phyloP scores from a whole-genome alignment of 352 stramenopile genomes.

The Phytopythium boreale region DNA sequence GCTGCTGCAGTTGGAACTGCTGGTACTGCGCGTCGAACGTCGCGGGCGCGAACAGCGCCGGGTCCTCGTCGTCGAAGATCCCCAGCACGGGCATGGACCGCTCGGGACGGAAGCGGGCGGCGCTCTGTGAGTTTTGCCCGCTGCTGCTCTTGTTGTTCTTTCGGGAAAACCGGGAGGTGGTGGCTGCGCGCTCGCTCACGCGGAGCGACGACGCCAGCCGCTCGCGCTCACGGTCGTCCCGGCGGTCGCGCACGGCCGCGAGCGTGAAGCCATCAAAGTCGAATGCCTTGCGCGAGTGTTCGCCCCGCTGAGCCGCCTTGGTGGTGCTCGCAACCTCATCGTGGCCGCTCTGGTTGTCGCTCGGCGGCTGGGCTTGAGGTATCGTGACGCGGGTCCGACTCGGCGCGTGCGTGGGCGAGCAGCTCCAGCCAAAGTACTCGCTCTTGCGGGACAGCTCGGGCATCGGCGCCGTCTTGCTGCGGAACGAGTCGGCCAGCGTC shows the following conservation, averaged over 20 bases:
- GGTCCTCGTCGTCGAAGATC: not conserved
- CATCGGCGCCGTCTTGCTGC: slow-evolving; percentile 7
- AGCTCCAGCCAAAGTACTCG: slow-evolving; percentile 21
- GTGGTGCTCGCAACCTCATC: slow-evolving; percentile 3
- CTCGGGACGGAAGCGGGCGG: not conserved
- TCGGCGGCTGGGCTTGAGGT: not conserved
- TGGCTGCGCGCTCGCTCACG: too few species aligned
- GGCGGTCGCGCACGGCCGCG: slow-evolving; percentile 28
- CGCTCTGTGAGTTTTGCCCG: not conserved
- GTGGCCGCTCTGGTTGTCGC: slow-evolving; percentile 3
- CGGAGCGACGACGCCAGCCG: not conserved
- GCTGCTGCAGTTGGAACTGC: not conserved
- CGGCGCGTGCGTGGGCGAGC: slow-evolving; percentile 6
- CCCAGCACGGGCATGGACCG: slow-evolving; percentile 1
- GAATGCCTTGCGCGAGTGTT: slow-evolving; percentile 11
- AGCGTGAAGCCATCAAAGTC: slow-evolving; percentile 54
- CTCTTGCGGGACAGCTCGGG: slow-evolving; percentile 4
- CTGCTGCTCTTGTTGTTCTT: too few species aligned
- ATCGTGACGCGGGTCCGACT: slow-evolving; percentile 1
- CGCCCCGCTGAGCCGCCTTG: too few species aligned
- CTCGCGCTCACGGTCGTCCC: slow-evolving; percentile 5
- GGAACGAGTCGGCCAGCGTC: slow-evolving; percentile 28
- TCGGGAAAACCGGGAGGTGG: too few species aligned
- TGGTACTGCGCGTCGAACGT: slow-evolving; percentile 9
- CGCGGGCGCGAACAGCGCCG: not conserved